Conservation (phyloP, 192 early-diverging fungal genomes). For the Coemansia asiatica region DNA sequence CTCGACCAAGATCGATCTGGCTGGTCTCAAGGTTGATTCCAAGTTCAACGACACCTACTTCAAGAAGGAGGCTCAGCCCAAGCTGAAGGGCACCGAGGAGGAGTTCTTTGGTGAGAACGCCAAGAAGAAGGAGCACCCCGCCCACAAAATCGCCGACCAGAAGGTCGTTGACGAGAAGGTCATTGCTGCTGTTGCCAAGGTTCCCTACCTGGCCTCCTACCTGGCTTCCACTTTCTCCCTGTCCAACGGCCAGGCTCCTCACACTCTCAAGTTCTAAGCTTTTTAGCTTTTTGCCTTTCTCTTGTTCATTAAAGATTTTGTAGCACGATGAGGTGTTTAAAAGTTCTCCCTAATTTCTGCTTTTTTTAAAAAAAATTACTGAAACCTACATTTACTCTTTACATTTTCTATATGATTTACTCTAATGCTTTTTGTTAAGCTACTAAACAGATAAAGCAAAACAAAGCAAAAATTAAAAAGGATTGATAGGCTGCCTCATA, state of each 20-base stretch:
- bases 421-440: not conserved
- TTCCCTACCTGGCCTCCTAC: constrained; percentile 86
- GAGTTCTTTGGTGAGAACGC: constrained; percentile 82
- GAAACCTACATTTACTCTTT: not conserved
- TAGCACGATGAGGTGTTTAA: constrained; percentile 11
- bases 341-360: not conserved
- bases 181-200: constrained; percentile 77
- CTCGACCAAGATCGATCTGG: constrained; percentile 96
- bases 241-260: constrained; percentile 95
- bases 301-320: constrained; percentile 33
- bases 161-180: constrained; percentile 86
- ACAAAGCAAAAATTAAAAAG: not conserved
- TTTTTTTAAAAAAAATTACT: constrained; percentile 4
- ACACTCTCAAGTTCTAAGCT: constrained; percentile 94
- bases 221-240: constrained; percentile 86
- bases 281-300: constrained; percentile 14
- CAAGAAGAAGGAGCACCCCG: constrained; percentile 77
- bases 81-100: constrained; percentile 79
- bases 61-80: constrained; percentile 72
- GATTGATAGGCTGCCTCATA: too few relatives aligned
- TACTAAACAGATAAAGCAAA: not conserved
- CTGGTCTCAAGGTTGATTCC: constrained; percentile 63
- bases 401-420: not conserved
- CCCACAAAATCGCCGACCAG: constrained; percentile 83
- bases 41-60: constrained; percentile 96